A percentile compares a stretch with the other conserved stretches of the same genome.
Conservation (phyloP, 1,139 yeast genomes). For the Candida dubliniensis region DNA sequence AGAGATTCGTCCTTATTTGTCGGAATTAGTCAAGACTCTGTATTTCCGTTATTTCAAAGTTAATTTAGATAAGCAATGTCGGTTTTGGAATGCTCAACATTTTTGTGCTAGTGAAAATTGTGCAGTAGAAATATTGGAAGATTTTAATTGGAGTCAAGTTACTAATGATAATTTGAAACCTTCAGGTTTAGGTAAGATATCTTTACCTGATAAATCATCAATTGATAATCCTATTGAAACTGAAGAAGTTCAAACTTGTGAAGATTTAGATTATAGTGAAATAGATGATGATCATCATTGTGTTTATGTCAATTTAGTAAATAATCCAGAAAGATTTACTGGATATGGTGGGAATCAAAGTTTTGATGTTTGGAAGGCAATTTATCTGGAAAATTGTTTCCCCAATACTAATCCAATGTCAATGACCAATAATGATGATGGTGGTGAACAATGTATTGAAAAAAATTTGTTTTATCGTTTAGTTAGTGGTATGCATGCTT, state of each 20-base stretch:
- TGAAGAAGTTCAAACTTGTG: conserved; percentile 26
- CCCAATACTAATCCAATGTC: conserved; percentile 49
- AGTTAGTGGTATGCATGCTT: conserved; percentile 92
- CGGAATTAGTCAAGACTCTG: conserved; percentile 60
- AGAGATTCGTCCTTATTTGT: conserved; percentile 48
- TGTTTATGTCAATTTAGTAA: conserved; percentile 80
- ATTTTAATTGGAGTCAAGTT: conserved; percentile 62
- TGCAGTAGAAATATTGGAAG: conserved; percentile 73
- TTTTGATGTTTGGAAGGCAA: conserved; percentile 88
- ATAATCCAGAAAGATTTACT: conserved; percentile 94
- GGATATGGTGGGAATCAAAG: conserved; percentile 95
- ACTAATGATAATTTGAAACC: conserved; percentile 72
- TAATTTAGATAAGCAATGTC: conserved; percentile 83
- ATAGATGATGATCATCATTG: conserved; percentile 62
- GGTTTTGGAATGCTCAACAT: conserved; percentile 81
- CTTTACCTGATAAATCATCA: conserved; percentile 21
- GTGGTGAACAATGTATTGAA: conserved; percentile 63
- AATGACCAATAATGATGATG: conserved; percentile 22
- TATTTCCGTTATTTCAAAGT: conserved; percentile 87
- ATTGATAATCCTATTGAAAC: conserved; percentile 20
- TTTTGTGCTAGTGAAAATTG: conserved; percentile 93
- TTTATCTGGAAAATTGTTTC: conserved; percentile 90
- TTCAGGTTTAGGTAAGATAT: conserved; percentile 60
- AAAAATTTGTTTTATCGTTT: conserved; percentile 85
- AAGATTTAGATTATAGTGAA: conserved; percentile 55